Conservation (phyloP, 306 rosid genomes). For the Ziziphus jujuba region DNA sequence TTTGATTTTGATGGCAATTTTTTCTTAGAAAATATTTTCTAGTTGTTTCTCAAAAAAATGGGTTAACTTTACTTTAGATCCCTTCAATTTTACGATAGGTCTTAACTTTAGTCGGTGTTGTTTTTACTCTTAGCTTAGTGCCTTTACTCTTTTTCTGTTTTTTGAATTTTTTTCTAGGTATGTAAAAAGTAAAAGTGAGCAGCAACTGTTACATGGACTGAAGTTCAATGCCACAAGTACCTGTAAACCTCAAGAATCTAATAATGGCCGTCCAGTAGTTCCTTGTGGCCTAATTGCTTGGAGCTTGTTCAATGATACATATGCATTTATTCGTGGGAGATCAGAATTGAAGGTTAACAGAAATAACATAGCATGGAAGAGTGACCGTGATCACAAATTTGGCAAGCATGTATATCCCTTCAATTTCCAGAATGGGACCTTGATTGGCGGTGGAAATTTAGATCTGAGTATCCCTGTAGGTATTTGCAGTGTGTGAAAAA, state of each 20-base stretch:
- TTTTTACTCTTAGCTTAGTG: conserved; percentile 14
- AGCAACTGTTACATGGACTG: conserved; percentile 79
- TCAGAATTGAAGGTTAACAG: conserved; percentile 69
- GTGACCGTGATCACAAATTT: conserved; percentile 84
- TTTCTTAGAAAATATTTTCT: too few species aligned
- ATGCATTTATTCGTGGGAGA: conserved; percentile 57
- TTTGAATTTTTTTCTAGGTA: conserved; percentile 57
- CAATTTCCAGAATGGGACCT: conserved; percentile 91
- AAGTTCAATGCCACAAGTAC: conserved; percentile 59
- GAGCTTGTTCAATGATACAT: conserved; percentile 94
- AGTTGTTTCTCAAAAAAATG: neutral
- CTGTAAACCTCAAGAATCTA: conserved; percentile 68
- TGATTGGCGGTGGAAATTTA: conserved; percentile 81
- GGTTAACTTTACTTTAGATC: neutral
- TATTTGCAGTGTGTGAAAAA: conserved; percentile 8
- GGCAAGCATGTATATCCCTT: conserved; percentile 88
- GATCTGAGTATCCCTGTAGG: conserved; percentile 78
- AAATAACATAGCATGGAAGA: conserved; percentile 93
- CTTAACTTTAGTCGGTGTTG: neutral
- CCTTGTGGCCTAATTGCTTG: conserved; percentile 97
- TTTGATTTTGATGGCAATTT: too few species aligned
- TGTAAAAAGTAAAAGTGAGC: conserved; percentile 85
- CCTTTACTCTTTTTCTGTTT: conserved; percentile 26
- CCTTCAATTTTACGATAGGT: neutral
- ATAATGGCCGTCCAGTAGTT: conserved; percentile 61